Conservation (phyloP, 192 early-diverging fungal genomes). For the Entomortierella lignicola region DNA sequence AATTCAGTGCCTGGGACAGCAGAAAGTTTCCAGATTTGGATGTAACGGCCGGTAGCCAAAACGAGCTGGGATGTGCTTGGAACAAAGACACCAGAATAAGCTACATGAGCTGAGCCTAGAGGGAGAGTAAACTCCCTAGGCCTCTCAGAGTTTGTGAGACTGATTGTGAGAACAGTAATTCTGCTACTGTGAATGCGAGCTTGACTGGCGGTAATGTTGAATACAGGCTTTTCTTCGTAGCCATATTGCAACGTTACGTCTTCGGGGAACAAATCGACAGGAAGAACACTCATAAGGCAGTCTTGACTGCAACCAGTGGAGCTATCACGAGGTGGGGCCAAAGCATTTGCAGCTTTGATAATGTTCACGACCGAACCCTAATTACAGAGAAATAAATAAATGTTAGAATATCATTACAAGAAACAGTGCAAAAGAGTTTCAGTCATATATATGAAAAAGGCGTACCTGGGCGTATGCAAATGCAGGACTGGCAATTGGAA, state of each 20-base stretch:
- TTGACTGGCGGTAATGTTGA: constrained; percentile 6
- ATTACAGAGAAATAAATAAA: background rate
- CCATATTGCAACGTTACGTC: constrained; percentile 8
- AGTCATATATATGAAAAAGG: background rate
- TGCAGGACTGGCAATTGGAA: constrained; percentile 7
- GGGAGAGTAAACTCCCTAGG: constrained; percentile 2
- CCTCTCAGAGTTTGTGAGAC: background rate
- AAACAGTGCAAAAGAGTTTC: background rate
- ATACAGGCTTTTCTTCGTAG: constrained; percentile 9
- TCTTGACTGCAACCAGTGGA: background rate
- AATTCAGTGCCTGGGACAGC: constrained; percentile 2
- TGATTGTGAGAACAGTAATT: constrained; percentile 12
- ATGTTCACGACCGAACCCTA: constrained; percentile 29
- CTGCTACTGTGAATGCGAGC: constrained; percentile 8
- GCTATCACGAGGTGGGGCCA: constrained; percentile 6
- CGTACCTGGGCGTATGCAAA: constrained; percentile 18
- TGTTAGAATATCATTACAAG: too few relatives aligned
- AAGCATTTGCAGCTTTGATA: constrained; percentile 15
- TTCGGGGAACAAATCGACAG: constrained; percentile 8
- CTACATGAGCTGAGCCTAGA: constrained; percentile 7
- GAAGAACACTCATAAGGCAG: constrained; percentile 6
- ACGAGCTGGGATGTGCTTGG: constrained; percentile 6
- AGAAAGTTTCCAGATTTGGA: constrained; percentile 17
- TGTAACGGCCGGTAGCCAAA: constrained; percentile 11
- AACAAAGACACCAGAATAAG: constrained; percentile 15